Evolutionary conservation across 192 early-diverging fungal species (phyloP), one percentile per base, ranked within the genome.

Genomic region (Diversispora epigaea): DNA sequence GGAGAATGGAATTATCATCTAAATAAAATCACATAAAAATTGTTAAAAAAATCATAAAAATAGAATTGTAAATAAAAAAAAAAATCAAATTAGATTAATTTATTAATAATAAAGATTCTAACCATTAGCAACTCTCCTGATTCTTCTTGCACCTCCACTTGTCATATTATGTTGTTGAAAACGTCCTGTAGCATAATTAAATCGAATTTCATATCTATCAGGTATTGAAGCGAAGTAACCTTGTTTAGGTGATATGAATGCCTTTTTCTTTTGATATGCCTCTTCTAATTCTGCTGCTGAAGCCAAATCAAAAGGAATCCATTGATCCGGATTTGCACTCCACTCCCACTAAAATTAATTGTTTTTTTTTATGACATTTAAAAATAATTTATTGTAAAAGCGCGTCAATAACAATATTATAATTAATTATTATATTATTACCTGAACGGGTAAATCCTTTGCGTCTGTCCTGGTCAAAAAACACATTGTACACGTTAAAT

Each of bases 301-400:
- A 50, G 61, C 61, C 49, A 75, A 65, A 44, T 75, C 73, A 39
- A 65, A 75, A 8, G 73, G 73, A 64, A 75, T 63, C 73, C 73
- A 75, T 65, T 75, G 73, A 65, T 75, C 73, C 52, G 73, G 61
- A 65, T 75, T 75, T 50, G 73, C 73, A 9, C 73, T 54, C 73
- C 73, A 75, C 44, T 75, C 73, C 73, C 73, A 75, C 73, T 75
- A 65, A 19, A 11, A n/a, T n/a, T n/a, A n/a, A n/a, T n/a, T n/a
- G n/a, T n/a, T n/a, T n/a, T n/a, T n/a, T n/a, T 32, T 32, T 2
- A 32, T 22, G 22, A 25, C 15, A 55, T 22, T 15, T 25, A 15
- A 10, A 54, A 46, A 52, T 8, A 45, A 25, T 4, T 4, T 21
- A 46, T 47, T 6, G 11, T 45, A 6, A 61, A 25, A 61, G 10